Percentiles rank a stretch among this genome's conserved stretches.
Evolutionary conservation across 371 early-diverging fungal genomes (phyloP).

Genomic region (Lichtheimia corymbifera): DNA sequence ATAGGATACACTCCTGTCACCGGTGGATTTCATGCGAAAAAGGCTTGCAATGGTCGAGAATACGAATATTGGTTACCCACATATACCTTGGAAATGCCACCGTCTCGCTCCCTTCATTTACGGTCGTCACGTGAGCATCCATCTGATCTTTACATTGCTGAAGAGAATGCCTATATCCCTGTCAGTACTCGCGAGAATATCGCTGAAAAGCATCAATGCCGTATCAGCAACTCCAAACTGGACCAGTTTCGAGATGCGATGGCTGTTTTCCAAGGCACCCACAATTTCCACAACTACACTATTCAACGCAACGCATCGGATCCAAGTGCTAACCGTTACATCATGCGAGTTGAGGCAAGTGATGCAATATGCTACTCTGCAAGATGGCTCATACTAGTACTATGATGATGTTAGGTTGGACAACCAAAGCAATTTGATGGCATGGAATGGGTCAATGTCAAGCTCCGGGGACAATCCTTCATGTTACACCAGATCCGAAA

Average conservation of each 20-base stretch:
- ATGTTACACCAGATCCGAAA: conserved; percentile 99
- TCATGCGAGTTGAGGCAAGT: conserved; percentile 64
- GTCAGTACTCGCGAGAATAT: conserved; percentile 48
- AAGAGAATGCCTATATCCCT: conserved; percentile 20
- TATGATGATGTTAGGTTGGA: conserved; percentile 45
- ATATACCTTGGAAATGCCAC: conserved; percentile 67
- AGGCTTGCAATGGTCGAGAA: conserved; percentile 87
- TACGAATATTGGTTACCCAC: conserved; percentile 99
- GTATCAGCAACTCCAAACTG: conserved; percentile 61
- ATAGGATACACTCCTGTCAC: conserved; percentile 7
- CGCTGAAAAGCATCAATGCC: conserved; percentile 55
- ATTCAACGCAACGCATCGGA: conserved; percentile 77
- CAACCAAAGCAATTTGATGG: conserved; percentile 76
- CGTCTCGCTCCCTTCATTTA: conserved; percentile 19
- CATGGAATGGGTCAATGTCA: conserved; percentile 91
- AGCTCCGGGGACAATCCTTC: conserved; percentile 97
- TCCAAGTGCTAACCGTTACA: conserved; percentile 74
- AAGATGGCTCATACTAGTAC: conserved; percentile 13
- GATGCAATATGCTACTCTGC: not conserved
- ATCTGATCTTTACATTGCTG: conserved; percentile 4
- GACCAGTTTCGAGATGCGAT: conserved; percentile 71
- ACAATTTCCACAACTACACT: conserved; percentile 98
- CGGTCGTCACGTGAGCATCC: not conserved
- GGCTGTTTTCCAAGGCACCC: conserved; percentile 82
- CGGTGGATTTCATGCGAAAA: conserved; percentile 86